phyloP scores from a whole-genome alignment of 1,139 yeast genomes.

The Debaryomyces subglobosus region DNA sequence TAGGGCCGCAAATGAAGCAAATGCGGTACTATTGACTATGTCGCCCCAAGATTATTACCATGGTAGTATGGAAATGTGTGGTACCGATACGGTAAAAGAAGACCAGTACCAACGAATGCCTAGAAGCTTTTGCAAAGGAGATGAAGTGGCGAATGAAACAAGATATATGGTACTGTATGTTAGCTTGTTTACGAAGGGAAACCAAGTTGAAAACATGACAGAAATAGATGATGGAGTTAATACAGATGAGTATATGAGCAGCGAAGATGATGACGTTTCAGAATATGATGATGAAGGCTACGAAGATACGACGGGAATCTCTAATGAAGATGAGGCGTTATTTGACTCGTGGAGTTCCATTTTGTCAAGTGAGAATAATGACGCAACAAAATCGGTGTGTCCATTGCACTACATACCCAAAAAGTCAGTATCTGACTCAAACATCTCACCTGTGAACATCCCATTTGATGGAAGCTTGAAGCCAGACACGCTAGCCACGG shows the following conservation, averaged over 20 bases:
- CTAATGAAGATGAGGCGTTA: not conserved
- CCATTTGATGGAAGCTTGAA: slow-evolving; percentile 1
- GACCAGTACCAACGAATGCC: not conserved
- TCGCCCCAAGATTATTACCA: not conserved
- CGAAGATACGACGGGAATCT: not conserved
- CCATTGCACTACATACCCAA: not conserved
- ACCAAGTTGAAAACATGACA: not conserved
- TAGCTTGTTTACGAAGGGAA: not conserved
- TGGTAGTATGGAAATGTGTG: not conserved
- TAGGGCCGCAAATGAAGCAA: not conserved
- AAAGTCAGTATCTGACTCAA: not conserved
- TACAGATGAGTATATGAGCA: not conserved
- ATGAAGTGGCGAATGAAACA: not conserved
- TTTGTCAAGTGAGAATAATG: not conserved
- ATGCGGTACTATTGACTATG: not conserved
- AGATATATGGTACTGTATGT: not conserved
- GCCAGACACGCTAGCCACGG: slow-evolving; percentile 2
- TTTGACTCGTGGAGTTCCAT: not conserved
- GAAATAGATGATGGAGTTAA: not conserved
- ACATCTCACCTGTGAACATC: slow-evolving; percentile 1
- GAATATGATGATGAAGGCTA: not conserved
- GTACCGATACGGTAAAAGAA: not conserved
- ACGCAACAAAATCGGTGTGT: not conserved
- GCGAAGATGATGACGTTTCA: not conserved
- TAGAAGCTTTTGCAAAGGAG: not conserved